Conservation (phyloP, 2,329 filamentous ascomycete species). For the Stachybotrys elegans region DNA sequence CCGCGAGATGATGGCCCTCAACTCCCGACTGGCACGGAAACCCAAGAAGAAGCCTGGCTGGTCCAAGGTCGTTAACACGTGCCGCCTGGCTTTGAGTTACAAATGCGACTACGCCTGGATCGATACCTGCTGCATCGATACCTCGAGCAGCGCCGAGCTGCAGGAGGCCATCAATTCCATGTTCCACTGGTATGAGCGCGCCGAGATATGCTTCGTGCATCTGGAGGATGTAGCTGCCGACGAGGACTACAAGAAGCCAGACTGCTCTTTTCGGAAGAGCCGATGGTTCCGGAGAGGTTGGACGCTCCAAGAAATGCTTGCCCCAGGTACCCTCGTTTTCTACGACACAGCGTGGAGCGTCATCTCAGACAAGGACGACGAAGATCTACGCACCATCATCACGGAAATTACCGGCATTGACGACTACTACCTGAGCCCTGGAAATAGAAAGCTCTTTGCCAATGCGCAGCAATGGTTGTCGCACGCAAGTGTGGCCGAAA, state of each 20-base stretch:
- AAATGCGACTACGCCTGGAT: constrained; percentile 8
- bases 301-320: constrained; percentile 8
- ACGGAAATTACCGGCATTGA: constrained; percentile 7
- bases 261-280: background rate
- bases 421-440: background rate
- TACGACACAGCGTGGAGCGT: background rate
- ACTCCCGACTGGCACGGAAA: background rate
- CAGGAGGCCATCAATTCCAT: constrained; percentile 6
- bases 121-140: constrained; percentile 13
- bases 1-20: constrained; percentile 12
- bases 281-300: constrained; percentile 7
- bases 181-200: constrained; percentile 10
- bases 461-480: background rate
- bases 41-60: constrained; percentile 9
- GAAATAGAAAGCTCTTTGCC: background rate
- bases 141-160: constrained; percentile 10
- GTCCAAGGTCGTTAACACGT: constrained; percentile 12
- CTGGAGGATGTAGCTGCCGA: constrained; percentile 4
- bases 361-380: background rate
- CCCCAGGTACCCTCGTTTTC: background rate
- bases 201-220: constrained; percentile 8
- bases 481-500: background rate
- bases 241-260: constrained; percentile 1
- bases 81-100: background rate
- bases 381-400: background rate